Conservation (phyloP, 495 filamentous ascomycete species). For the Emericellopsis terricola region DNA sequence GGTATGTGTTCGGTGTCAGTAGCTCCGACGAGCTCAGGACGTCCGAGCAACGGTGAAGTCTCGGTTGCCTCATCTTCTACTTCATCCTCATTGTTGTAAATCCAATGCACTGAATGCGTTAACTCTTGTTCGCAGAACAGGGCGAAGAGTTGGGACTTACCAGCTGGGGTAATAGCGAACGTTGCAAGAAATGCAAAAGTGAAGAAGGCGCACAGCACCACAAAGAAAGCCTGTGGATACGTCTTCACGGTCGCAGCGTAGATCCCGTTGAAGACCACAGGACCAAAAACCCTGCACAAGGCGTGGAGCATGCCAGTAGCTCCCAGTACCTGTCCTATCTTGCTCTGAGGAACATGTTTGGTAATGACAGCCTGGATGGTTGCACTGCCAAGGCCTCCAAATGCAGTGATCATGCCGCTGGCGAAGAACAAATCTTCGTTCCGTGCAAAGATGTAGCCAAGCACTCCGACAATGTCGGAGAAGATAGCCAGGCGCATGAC, state of each 20-base stretch:
- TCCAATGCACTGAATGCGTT: conserved; percentile 2
- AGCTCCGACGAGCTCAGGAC: too few species aligned
- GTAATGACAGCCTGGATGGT: conserved; percentile 68
- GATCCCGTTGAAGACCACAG: conserved; percentile 65
- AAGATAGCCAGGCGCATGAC: conserved; percentile 60
- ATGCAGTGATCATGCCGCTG: conserved; percentile 49
- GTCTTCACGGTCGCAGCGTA: conserved; percentile 66
- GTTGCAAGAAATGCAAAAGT: conserved; percentile 42
- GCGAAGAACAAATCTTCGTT: conserved; percentile 37
- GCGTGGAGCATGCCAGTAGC: conserved; percentile 77
- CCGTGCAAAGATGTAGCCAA: conserved; percentile 49
- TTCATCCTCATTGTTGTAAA: neutral
- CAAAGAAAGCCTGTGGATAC: conserved; percentile 68
- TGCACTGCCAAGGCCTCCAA: conserved; percentile 73
- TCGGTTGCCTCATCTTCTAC: too few species aligned
- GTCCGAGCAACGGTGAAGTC: too few species aligned
- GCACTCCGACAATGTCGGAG: conserved; percentile 59
- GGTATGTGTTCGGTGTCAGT: neutral
- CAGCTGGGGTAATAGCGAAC: conserved; percentile 51
- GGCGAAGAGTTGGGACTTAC: conserved; percentile 35
- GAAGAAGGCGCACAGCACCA: conserved; percentile 50
- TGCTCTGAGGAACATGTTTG: conserved; percentile 73
- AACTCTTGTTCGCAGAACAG: neutral
- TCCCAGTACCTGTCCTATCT: conserved; percentile 69
- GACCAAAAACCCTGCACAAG: conserved; percentile 57